These are phyloP conservation scores for Xylariaceae sp. DNA, from an alignment of 2,329 filamentous ascomycete species.

Conservation along the genomic window DNA sequence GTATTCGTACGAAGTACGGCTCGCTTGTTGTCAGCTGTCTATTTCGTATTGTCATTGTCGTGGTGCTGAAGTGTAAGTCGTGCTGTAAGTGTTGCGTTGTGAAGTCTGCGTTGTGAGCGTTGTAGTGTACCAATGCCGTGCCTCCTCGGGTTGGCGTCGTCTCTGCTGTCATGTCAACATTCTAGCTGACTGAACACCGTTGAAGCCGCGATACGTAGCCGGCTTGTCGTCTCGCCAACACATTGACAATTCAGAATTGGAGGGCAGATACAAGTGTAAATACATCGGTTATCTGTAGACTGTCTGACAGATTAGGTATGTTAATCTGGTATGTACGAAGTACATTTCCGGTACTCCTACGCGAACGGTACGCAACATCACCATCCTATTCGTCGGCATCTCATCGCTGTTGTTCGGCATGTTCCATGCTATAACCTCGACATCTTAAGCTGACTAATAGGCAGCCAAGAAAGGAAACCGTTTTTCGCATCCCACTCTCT, in stretches of 20 bases:
- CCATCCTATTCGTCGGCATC: no score
- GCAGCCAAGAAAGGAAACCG: not conserved
- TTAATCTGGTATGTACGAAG: not conserved
- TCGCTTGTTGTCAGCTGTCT: no score
- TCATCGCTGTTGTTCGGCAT: not conserved
- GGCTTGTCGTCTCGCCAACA: slow-evolving; percentile 1
- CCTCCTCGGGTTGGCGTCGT: slow-evolving; percentile 9
- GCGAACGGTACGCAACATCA: not conserved
- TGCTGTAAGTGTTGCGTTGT: slow-evolving; percentile 10
- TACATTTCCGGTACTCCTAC: not conserved
- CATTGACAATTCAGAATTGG: slow-evolving; percentile 2
- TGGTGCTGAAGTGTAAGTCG: not conserved
- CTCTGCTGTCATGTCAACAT: not conserved
- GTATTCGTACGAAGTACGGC: no score
- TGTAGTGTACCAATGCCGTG: not conserved
- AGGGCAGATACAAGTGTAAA: not conserved
- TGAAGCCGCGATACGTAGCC: slow-evolving; percentile 3
- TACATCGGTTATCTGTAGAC: not conserved
- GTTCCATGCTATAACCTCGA: not conserved
- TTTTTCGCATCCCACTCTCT: not conserved
- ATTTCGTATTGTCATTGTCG: no score
- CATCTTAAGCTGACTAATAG: not conserved
- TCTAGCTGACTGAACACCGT: slow-evolving; percentile 9
- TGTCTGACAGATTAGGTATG: no score
- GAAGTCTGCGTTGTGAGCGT: not conserved